A percentile compares a stretch with the other conserved stretches of the same genome.
These are phyloP conservation scores for Plasmodium cynomolgi DNA, from an alignment of 169 alveolate genomes.

Conservation along the genomic window DNA sequence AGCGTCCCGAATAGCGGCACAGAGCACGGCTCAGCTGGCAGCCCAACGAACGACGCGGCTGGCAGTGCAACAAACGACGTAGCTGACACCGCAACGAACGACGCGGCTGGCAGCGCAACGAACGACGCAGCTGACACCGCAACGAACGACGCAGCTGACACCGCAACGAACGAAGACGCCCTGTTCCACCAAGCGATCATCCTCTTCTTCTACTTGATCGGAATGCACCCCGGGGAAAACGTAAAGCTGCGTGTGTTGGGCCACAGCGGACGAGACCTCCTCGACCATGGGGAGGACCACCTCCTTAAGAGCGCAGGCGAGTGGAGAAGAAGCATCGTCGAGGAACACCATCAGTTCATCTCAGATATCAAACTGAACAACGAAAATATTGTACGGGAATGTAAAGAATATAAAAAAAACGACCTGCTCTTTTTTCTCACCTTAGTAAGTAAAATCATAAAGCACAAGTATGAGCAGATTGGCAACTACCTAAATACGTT, in stretches of 20 bases:
- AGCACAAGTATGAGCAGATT: conserved; percentile 34
- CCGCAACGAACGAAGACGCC: not conserved
- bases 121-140: not conserved
- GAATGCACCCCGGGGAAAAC: not conserved
- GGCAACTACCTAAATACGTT: conserved; percentile 8
- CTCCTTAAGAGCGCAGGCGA: not conserved
- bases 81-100: not conserved
- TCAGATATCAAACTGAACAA: conserved; percentile 13
- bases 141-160: not conserved
- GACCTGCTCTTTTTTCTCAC: conserved; percentile 19
- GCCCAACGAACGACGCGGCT: not conserved
- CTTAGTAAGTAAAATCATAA: conserved; percentile 40
- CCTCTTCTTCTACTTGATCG: not conserved
- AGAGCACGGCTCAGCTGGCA: not conserved
- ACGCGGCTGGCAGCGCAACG: not conserved
- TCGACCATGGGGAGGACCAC: not conserved
- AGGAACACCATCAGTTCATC: not conserved
- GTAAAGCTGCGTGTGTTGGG: not conserved
- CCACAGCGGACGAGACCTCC: not conserved
- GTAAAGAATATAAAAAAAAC: conserved; percentile 25
- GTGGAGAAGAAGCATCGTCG: conserved; percentile 39
- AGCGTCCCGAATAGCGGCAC: not conserved
- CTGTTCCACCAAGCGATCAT: not conserved
- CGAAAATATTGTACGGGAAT: conserved; percentile 8
- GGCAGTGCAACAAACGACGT: not conserved